phyloP scores from a whole-genome alignment of 306 rosid species.

The Ormosia semicastrata region DNA sequence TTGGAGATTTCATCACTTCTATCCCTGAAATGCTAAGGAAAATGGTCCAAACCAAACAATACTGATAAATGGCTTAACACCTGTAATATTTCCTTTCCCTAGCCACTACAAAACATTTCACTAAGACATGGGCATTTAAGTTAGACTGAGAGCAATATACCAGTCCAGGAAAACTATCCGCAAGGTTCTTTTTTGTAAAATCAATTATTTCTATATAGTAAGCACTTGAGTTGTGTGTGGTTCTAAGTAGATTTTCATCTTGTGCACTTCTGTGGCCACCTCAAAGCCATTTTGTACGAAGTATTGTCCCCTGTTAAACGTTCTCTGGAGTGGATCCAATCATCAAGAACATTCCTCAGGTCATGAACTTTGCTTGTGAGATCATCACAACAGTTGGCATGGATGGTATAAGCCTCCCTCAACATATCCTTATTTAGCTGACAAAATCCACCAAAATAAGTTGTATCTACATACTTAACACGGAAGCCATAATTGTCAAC shows the following conservation, averaged over 20 bases:
- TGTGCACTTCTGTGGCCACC: slow-evolving; percentile 48
- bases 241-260: slow-evolving; percentile 12
- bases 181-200: background rate
- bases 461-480: slow-evolving; percentile 2
- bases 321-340: slow-evolving; percentile 43
- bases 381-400: slow-evolving; percentile 54
- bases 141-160: background rate
- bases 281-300: slow-evolving; percentile 8
- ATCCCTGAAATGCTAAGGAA: background rate
- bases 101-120: background rate
- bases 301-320: slow-evolving; percentile 5
- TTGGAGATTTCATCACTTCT: background rate
- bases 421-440: slow-evolving; percentile 23
- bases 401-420: slow-evolving; percentile 37
- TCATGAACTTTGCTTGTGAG: slow-evolving; percentile 54
- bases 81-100: background rate
- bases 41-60: background rate
- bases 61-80: background rate
- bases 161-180: background rate
- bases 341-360: slow-evolving; percentile 53
- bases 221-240: background rate
- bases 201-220: background rate
- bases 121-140: background rate
- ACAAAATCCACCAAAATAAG: slow-evolving; percentile 51
- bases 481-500: background rate